These are phyloP conservation scores for Tarenaya hassleriana DNA, from an alignment of 345 rosid species.

Conservation along the genomic window DNA sequence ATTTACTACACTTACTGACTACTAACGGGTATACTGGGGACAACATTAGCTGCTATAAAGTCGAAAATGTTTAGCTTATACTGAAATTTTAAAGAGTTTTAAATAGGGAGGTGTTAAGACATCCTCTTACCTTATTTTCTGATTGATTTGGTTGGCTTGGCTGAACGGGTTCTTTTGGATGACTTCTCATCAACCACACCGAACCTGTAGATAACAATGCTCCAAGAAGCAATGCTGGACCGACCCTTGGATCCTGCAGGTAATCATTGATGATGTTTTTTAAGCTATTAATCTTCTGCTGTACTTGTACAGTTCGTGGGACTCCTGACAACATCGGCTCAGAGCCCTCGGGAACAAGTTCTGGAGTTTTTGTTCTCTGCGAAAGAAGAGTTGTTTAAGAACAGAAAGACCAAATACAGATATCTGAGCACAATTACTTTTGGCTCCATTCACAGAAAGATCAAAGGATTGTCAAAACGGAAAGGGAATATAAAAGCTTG, in stretches of 20 bases:
- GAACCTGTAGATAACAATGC: slow-evolving; percentile 65
- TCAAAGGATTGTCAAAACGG: slow-evolving; percentile 2
- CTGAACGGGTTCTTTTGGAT: slow-evolving; percentile 33
- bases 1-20: too few relatives aligned
- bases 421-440: too few relatives aligned
- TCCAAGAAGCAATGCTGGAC: slow-evolving; percentile 73
- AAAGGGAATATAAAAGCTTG: slow-evolving; percentile 3
- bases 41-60: too few relatives aligned
- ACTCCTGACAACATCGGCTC: slow-evolving; percentile 67
- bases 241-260: slow-evolving; percentile 72
- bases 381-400: slow-evolving; percentile 14
- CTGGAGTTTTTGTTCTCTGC: slow-evolving; percentile 77
- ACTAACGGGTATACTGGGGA: too few relatives aligned
- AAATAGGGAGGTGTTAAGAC: background rate
- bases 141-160: slow-evolving; percentile 36
- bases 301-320: slow-evolving; percentile 54
- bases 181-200: slow-evolving; percentile 65
- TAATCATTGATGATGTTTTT: slow-evolving; percentile 34
- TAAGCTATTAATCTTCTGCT: slow-evolving; percentile 35
- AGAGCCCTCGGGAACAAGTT: slow-evolving; percentile 69
- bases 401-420: too few relatives aligned
- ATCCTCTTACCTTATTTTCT: slow-evolving; percentile 32
- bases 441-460: too few relatives aligned
- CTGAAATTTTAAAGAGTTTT: background rate
- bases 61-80: background rate